Percentiles rank a stretch among this genome's conserved stretches.
These are phyloP conservation scores for Pseudopyrenochaeta lycopersici DNA, from an alignment of 2,329 filamentous ascomycete species.

Conservation along the genomic window DNA sequence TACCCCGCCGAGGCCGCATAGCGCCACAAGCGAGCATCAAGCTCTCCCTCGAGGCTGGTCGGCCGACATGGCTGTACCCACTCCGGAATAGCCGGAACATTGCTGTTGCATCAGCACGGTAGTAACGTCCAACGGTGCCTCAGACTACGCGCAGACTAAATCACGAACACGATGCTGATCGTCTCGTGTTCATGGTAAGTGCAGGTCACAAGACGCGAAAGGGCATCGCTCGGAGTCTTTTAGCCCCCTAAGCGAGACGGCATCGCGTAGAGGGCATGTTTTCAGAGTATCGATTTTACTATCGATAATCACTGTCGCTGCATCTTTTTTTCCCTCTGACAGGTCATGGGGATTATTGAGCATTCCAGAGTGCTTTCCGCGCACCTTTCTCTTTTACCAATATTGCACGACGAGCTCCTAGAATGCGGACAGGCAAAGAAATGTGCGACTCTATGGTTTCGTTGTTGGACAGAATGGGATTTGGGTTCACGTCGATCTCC, in stretches of 20 bases:
- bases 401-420: no score
- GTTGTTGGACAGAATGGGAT: no score
- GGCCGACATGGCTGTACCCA: background rate
- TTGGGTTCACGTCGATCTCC: no score
- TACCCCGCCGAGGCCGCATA: background rate
- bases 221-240: slow-evolving; percentile 8
- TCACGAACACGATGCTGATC: slow-evolving; percentile 21
- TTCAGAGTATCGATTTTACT: slow-evolving; percentile 10
- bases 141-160: slow-evolving; percentile 4
- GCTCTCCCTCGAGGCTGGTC: background rate
- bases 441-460: no score
- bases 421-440: no score
- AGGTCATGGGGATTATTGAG: background rate
- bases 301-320: background rate
- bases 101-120: slow-evolving; percentile 6
- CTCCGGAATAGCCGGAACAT: slow-evolving; percentile 2
- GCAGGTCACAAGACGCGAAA: slow-evolving; percentile 7
- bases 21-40: slow-evolving; percentile 3
- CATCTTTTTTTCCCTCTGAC: background rate
- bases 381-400: no score
- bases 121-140: slow-evolving; percentile 11
- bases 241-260: slow-evolving; percentile 13
- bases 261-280: slow-evolving; percentile 8
- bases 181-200: slow-evolving; percentile 9
- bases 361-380: background rate